phyloP scores from a whole-genome alignment of 495 filamentous ascomycete genomes.

The Zalerion maritima region DNA sequence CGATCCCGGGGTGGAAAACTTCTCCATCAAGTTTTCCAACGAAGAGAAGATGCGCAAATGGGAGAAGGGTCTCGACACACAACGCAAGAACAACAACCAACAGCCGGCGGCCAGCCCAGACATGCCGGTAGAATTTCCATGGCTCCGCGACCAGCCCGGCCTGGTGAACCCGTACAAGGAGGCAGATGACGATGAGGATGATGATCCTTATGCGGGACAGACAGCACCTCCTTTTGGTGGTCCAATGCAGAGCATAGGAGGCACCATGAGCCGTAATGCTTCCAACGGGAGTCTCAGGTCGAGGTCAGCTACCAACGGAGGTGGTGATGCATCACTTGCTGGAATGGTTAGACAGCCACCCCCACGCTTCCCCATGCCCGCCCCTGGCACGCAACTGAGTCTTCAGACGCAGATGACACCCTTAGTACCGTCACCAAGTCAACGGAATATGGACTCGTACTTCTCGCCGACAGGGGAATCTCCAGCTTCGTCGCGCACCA shows the following conservation, averaged over 20 bases:
- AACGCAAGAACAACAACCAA: constrained; percentile 38
- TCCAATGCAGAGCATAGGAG: constrained; percentile 9
- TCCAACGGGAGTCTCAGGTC: constrained; percentile 70
- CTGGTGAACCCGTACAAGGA: constrained; percentile 69
- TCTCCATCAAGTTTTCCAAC: constrained; percentile 79
- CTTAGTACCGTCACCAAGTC: constrained; percentile 28
- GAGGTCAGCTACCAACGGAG: constrained; percentile 60
- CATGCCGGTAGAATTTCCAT: constrained; percentile 50
- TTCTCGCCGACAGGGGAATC: constrained; percentile 83
- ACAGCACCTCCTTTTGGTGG: constrained; percentile 8
- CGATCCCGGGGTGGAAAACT: constrained; percentile 90
- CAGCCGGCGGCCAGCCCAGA: constrained; percentile 19
- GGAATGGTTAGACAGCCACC: constrained; percentile 40
- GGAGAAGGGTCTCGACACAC: constrained; percentile 48
- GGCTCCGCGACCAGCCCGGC: constrained; percentile 49
- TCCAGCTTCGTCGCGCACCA: constrained; percentile 68
- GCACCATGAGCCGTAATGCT: constrained; percentile 57
- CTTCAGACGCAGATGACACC: constrained; percentile 54
- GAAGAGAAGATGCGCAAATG: constrained; percentile 89
- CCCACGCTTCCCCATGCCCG: constrained; percentile 52
- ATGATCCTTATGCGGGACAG: constrained; percentile 19
- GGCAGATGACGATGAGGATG: constrained; percentile 69
- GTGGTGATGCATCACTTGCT: constrained; percentile 45
- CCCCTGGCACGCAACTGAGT: constrained; percentile 42
- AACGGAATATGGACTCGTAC: constrained; percentile 54